Conservation (phyloP, 345 rosid species). For the Clarkia xantiana region DNA sequence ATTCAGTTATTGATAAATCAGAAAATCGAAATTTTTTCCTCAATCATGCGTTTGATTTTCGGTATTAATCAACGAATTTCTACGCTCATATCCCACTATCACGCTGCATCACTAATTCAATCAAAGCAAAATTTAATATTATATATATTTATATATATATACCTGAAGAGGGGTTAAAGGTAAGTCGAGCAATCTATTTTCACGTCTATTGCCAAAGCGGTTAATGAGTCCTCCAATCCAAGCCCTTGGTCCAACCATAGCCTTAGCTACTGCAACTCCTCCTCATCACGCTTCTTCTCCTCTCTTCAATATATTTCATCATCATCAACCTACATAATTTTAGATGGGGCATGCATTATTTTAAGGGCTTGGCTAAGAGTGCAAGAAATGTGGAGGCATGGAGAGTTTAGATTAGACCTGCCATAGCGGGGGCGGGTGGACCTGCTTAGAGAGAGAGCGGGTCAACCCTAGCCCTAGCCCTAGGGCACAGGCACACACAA, state of each 20-base stretch:
- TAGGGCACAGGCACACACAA: constrained; percentile 4
- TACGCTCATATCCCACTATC: no score
- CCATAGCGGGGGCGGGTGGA: no score
- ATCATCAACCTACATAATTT: constrained; percentile 60
- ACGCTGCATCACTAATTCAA: no score
- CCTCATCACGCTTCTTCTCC: constrained; percentile 53
- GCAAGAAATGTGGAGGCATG: no score
- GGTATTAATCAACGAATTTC: no score
- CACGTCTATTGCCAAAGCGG: constrained; percentile 42
- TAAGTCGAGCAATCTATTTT: constrained; percentile 29
- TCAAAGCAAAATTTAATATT: not conserved
- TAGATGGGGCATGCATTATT: constrained; percentile 49
- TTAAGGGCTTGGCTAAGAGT: no score
- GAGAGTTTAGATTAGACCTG: no score
- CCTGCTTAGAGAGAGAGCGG: not conserved
- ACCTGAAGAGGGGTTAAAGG: constrained; percentile 66
- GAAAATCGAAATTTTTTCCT: no score
- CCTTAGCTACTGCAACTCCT: constrained; percentile 74
- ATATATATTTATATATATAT: no score
- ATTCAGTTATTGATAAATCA: no score
- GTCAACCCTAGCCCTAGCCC: not conserved
- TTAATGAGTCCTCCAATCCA: constrained; percentile 85
- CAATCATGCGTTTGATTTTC: no score
- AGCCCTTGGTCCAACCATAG: constrained; percentile 88
- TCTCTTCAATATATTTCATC: constrained; percentile 73